These are phyloP conservation scores for Solidago caesia DNA, from an alignment of 129 eudicot genomes.

Conservation along the genomic window DNA sequence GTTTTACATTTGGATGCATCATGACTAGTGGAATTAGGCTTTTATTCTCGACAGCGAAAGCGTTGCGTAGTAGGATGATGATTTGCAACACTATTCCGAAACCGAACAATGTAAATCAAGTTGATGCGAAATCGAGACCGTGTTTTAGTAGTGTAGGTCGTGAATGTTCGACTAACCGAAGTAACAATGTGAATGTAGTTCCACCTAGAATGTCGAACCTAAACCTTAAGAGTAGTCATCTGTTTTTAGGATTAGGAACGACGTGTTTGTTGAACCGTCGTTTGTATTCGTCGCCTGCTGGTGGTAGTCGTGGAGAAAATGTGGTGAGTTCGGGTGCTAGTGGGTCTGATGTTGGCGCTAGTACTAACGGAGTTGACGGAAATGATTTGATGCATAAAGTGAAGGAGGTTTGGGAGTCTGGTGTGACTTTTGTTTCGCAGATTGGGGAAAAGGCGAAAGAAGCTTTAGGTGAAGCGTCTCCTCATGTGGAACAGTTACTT, in stretches of 20 bases:
- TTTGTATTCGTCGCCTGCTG: constrained; percentile 42
- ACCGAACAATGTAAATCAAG: constrained; percentile 20
- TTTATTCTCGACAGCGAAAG: constrained; percentile 26
- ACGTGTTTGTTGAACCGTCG: constrained; percentile 40
- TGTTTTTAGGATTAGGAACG: constrained; percentile 41
- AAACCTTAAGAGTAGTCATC: constrained; percentile 20
- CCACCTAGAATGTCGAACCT: constrained; percentile 15
- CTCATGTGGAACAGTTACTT: constrained; percentile 65
- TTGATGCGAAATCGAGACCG: constrained; percentile 38
- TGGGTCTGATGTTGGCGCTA: constrained; percentile 28
- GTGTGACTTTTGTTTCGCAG: constrained; percentile 52
- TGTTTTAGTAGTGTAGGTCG: constrained; percentile 24
- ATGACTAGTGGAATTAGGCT: constrained; percentile 55
- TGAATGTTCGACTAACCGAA: constrained; percentile 27
- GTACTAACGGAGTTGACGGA: constrained; percentile 51
- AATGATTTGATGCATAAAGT: constrained; percentile 59
- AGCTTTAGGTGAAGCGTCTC: constrained; percentile 52
- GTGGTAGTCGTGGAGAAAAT: constrained; percentile 47
- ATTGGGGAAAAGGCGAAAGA: constrained; percentile 75
- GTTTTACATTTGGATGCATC: constrained; percentile 26
- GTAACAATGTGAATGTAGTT: constrained; percentile 23
- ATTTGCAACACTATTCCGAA: constrained; percentile 18
- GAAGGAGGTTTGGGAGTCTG: constrained; percentile 70
- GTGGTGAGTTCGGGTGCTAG: constrained; percentile 35
- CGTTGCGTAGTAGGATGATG: constrained; percentile 13